Evolutionary conservation across 768 basidiomycete species (phyloP).

Genomic region (Clavaria fumosa): DNA sequence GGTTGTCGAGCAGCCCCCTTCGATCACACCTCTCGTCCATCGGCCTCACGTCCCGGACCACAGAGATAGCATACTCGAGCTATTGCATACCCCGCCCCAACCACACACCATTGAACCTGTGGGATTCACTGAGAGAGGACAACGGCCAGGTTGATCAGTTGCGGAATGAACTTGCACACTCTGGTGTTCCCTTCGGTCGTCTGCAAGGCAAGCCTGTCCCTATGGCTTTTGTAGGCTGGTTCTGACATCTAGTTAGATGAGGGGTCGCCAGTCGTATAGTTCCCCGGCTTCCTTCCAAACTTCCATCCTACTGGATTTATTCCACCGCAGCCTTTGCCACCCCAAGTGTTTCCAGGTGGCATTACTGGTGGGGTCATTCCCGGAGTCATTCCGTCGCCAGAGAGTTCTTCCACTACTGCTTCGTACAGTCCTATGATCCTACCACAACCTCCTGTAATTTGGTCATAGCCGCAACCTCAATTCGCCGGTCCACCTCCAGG

Average conservation of each 20-base stretch:
- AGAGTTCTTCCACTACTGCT: too few relatives aligned
- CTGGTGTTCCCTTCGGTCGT: too few relatives aligned
- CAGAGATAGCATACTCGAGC: slow-evolving; percentile 22
- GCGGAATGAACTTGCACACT: slow-evolving; percentile 24
- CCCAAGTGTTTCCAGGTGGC: not conserved
- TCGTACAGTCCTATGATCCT: too few relatives aligned
- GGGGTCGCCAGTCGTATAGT: not conserved
- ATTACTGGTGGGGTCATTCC: too few relatives aligned
- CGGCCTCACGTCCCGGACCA: slow-evolving; percentile 26
- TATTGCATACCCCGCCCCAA: slow-evolving; percentile 6
- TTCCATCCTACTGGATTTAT: not conserved
- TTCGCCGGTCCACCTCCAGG: too few relatives aligned
- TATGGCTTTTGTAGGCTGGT: too few relatives aligned
- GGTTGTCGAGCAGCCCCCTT: slow-evolving; percentile 33
- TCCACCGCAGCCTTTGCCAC: not conserved
- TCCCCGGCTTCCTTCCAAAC: not conserved
- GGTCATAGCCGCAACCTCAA: too few relatives aligned
- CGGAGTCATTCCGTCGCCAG: too few relatives aligned
- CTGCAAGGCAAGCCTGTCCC: too few relatives aligned
- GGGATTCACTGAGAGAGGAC: not conserved
- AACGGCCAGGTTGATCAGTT: slow-evolving; percentile 33
- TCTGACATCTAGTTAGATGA: too few relatives aligned
- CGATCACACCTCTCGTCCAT: slow-evolving; percentile 38
- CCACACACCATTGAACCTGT: not conserved
- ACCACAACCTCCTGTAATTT: too few relatives aligned